A percentile compares a stretch with the other conserved stretches of the same genome.
Evolutionary conservation across 1,284 basidiomycete species (phyloP).

Genomic region (Tilletiaria anomala): DNA sequence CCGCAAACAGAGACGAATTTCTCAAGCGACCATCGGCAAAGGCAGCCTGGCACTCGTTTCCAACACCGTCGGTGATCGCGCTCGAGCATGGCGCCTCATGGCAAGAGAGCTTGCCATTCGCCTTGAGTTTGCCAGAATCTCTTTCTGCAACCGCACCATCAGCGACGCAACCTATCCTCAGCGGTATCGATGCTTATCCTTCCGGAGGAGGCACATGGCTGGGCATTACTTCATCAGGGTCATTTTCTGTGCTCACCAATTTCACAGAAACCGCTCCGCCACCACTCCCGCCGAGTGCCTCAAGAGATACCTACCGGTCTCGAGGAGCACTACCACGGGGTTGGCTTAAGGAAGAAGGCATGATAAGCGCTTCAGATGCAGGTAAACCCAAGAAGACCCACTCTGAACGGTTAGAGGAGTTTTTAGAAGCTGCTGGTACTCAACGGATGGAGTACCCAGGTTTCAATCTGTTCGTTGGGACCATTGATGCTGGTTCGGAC

Average conservation of each 20-base stretch:
- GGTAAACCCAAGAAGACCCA: not conserved
- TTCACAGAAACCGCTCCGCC: conserved; percentile 15
- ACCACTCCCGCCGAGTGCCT: conserved; percentile 5
- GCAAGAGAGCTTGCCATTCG: not conserved
- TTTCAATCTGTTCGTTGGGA: conserved; percentile 24
- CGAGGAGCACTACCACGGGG: conserved; percentile 15
- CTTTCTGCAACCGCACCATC: not conserved
- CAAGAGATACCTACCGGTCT: conserved; percentile 8
- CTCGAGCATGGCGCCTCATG: not conserved
- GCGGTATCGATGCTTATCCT: conserved; percentile 11
- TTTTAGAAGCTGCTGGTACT: conserved; percentile 1
- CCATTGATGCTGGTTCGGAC: conserved; percentile 8
- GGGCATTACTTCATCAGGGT: conserved; percentile 14
- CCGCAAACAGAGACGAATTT: conserved; percentile 27
- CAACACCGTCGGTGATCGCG: not conserved
- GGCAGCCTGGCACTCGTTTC: conserved; percentile 21
- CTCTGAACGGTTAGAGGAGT: not conserved
- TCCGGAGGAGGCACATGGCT: conserved; percentile 30
- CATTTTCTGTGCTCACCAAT: conserved; percentile 23
- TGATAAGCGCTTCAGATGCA: not conserved
- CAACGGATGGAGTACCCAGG: conserved; percentile 13
- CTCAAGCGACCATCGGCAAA: conserved; percentile 12
- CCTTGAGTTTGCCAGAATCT: not conserved
- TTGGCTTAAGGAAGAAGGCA: conserved; percentile 7
- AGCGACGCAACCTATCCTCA: conserved; percentile 7